Evolutionary conservation across 192 early-diverging fungal species (phyloP).

Genomic region (Podila minutissima): DNA sequence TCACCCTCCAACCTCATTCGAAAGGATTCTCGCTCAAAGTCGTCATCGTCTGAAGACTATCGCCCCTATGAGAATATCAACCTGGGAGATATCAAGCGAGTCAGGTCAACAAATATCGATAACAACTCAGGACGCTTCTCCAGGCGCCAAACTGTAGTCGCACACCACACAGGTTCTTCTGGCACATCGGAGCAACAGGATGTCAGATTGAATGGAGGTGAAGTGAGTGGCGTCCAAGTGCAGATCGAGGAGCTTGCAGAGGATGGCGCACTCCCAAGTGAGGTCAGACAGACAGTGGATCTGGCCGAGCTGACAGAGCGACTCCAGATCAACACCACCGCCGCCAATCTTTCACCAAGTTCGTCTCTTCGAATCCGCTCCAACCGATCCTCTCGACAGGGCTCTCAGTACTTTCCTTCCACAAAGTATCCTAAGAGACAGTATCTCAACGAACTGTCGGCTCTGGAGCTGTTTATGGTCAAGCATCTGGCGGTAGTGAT

Average conservation of each 20-base stretch:
- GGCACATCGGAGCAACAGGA: background rate
- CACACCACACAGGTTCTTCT: constrained; percentile 50
- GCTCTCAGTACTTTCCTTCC: constrained; percentile 12
- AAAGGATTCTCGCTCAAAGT: constrained; percentile 58
- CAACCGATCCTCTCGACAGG: constrained; percentile 6
- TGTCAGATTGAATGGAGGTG: background rate
- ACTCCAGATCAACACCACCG: constrained; percentile 14
- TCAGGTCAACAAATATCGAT: constrained; percentile 62
- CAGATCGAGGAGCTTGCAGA: constrained; percentile 30
- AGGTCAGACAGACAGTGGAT: constrained; percentile 6
- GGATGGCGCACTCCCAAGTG: background rate
- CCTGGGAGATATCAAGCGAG: constrained; percentile 63
- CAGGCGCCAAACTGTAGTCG: constrained; percentile 62
- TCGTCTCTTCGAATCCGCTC: constrained; percentile 2
- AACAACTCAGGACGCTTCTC: constrained; percentile 55
- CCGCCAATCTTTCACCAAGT: constrained; percentile 47
- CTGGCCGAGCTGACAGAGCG: constrained; percentile 40
- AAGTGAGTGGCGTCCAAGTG: constrained; percentile 20
- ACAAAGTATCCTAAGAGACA: constrained; percentile 34
- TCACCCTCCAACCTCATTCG: constrained; percentile 22
- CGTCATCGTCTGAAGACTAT: constrained; percentile 53
- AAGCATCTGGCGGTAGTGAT: constrained; percentile 85
- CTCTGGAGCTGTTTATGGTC: constrained; percentile 84
- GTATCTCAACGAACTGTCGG: constrained; percentile 75
- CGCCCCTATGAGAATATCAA: constrained; percentile 48